phyloP scores from a whole-genome alignment of 345 rosid genomes.

The Sisymbrium altissimum region DNA sequence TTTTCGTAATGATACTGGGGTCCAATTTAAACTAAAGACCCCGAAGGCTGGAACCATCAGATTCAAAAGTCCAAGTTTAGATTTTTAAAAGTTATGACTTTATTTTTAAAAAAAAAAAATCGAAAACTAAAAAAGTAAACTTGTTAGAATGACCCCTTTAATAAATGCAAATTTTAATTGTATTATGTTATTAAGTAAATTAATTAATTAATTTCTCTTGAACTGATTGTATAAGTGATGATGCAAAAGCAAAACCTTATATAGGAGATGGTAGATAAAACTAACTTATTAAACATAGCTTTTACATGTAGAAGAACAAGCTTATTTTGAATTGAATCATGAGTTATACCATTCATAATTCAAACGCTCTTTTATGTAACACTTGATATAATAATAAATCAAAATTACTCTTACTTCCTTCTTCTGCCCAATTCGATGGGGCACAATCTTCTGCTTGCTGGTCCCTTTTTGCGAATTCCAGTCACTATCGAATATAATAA shows the following conservation, averaged over 20 bases:
- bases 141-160: not conserved
- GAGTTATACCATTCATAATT: too few relatives aligned
- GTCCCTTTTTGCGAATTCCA: constrained; percentile 95
- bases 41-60: not conserved
- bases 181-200: not conserved
- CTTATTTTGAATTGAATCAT: not conserved
- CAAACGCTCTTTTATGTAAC: not conserved
- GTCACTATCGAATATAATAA: constrained; percentile 87
- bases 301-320: not conserved
- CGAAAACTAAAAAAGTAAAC: not conserved
- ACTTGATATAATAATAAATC: constrained; percentile 29
- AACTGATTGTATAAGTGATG: not conserved
- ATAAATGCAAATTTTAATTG: not conserved
- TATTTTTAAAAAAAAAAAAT: not conserved
- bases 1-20: not conserved
- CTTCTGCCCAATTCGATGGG: constrained; percentile 65
- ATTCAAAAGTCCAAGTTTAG: not conserved
- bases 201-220: not conserved
- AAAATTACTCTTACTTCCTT: constrained; percentile 49
- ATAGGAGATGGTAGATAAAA: not conserved
- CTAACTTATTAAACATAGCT: not conserved
- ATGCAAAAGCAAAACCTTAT: not conserved
- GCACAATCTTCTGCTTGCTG: constrained; percentile 97
- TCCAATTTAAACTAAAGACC: not conserved
- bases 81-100: not conserved